phyloP scores from a whole-genome alignment of 1,284 basidiomycete genomes.

The Filobasidium uniguttulatum region DNA sequence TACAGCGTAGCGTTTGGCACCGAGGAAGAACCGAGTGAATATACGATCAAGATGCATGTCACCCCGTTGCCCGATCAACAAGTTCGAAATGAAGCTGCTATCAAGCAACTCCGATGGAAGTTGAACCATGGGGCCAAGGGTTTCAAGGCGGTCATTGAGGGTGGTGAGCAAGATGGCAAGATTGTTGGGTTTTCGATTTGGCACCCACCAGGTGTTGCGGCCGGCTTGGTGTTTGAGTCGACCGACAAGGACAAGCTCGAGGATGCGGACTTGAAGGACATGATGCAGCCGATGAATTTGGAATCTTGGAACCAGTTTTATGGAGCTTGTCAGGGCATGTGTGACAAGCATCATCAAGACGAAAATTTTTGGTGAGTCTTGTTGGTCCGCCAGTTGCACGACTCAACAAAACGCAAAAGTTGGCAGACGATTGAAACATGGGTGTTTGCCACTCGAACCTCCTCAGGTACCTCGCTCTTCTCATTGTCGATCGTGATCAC shows the following conservation, averaged over 20 bases:
- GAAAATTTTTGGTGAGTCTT: background rate
- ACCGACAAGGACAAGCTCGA: background rate
- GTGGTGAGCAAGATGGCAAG: background rate
- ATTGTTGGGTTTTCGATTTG: background rate
- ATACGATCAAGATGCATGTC: too few relatives aligned
- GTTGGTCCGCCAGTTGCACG: background rate
- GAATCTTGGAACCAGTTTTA: background rate
- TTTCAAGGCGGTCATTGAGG: background rate
- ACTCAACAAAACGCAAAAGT: too few relatives aligned
- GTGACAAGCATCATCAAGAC: background rate
- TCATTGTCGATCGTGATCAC: background rate
- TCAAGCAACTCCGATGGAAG: too few relatives aligned
- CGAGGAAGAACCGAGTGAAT: too few relatives aligned
- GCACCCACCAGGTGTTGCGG: background rate
- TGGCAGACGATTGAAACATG: too few relatives aligned
- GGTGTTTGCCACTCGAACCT: too few relatives aligned
- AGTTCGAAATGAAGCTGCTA: too few relatives aligned
- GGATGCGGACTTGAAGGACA: background rate
- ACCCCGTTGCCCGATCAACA: too few relatives aligned
- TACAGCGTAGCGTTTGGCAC: too few relatives aligned
- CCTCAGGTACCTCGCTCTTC: too few relatives aligned
- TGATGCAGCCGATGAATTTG: background rate
- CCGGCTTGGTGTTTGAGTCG: background rate
- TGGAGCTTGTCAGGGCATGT: background rate
- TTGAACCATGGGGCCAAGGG: too few relatives aligned